Evolutionary conservation across 495 filamentous ascomycete genomes (phyloP).

Genomic region (Glonium stellatum): DNA sequence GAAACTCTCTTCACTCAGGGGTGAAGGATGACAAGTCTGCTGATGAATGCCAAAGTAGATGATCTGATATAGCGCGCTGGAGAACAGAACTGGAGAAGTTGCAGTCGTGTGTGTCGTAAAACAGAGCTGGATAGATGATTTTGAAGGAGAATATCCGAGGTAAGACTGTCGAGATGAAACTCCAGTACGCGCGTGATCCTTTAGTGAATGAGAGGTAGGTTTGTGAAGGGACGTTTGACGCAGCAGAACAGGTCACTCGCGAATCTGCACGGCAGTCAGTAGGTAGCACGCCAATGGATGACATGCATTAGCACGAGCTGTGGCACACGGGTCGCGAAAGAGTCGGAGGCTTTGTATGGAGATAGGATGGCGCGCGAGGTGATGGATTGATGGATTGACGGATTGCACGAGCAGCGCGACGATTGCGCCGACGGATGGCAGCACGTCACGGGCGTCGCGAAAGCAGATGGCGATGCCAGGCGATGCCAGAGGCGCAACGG

Average conservation of each 20-base stretch:
- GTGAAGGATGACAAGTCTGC: background rate
- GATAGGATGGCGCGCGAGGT: background rate
- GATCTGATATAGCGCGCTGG: background rate
- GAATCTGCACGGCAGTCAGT: slow-evolving; percentile 23
- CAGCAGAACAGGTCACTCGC: slow-evolving; percentile 10
- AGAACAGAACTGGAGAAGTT: background rate
- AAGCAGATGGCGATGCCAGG: too few relatives aligned
- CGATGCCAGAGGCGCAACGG: too few relatives aligned
- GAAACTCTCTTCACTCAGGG: background rate
- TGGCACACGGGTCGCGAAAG: slow-evolving; percentile 7
- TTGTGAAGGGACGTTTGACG: slow-evolving; percentile 4
- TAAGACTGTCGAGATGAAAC: slow-evolving; percentile 15
- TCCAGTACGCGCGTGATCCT: slow-evolving; percentile 1
- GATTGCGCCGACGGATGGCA: background rate
- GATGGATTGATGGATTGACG: background rate
- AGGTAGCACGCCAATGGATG: slow-evolving; percentile 11
- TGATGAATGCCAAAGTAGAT: background rate
- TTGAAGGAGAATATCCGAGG: slow-evolving; percentile 5
- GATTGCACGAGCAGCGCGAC: too few relatives aligned
- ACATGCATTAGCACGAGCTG: slow-evolving; percentile 18
- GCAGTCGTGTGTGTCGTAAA: background rate
- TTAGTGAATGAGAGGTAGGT: slow-evolving; percentile 22
- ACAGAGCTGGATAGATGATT: slow-evolving; percentile 1
- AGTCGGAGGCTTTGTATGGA: background rate
- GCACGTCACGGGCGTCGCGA: too few relatives aligned